Conservation (phyloP, 169 alveolate genomes). For the Plasmodium falciparum region DNA sequence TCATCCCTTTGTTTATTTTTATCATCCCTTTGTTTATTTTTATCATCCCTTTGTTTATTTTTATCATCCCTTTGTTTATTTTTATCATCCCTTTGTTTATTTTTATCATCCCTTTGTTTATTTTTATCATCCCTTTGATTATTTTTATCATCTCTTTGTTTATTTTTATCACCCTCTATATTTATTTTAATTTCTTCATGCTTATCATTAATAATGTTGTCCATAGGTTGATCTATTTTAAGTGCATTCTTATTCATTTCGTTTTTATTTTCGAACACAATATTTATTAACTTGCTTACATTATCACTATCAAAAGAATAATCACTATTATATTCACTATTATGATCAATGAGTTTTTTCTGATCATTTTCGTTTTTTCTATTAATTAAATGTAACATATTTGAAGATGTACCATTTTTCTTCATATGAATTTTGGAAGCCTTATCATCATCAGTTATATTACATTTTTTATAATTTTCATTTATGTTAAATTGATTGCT, state of each 20-base stretch:
- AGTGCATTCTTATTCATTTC: not conserved
- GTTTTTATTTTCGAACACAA: conserved; percentile 4
- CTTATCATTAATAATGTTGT: no score
- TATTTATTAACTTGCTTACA: conserved; percentile 21
- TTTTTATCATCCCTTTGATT: not conserved
- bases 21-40: no score
- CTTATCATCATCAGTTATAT: no score
- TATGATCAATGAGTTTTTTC: not conserved
- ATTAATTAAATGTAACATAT: not conserved
- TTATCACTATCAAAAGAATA: conserved; percentile 45
- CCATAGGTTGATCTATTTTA: no score
- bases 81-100: no score
- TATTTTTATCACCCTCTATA: not conserved
- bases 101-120: not conserved
- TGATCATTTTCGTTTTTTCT: conserved; percentile 28
- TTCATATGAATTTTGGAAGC: no score
- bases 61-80: no score
- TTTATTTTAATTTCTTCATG: not conserved
- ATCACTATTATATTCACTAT: conserved; percentile 26
- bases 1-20: no score
- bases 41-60: no score
- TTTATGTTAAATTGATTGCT: not conserved
- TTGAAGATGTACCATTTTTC: no score
- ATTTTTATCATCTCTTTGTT: not conserved
- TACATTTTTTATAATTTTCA: no score